Evolutionary conservation across 306 rosid genomes (phyloP), one percentile per base, ranked within the genome.

Genomic region (Macrotyloma uniflorum): DNA sequence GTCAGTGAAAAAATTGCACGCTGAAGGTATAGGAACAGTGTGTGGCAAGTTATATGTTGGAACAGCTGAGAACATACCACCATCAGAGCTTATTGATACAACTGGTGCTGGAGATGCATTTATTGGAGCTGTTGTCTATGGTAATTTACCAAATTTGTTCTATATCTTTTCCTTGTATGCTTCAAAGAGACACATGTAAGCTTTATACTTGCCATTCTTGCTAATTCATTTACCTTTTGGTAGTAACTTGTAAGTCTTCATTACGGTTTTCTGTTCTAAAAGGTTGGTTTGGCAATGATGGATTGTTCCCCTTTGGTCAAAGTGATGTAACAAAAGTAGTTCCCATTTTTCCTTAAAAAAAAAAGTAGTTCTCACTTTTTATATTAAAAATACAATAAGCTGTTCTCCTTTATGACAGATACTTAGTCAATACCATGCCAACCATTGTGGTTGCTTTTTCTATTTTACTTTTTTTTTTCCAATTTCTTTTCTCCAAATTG

Each of bases 61-160:
- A 87, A 90, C 95, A 40, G 87, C 98, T 26, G 95, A 90, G 85
- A 85, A 79, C 78, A 79, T 93, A 33, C 92, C 98, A 0, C 89
- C 84, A 3, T 79, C 89, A 40, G 92, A 91, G 75, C 89, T 93
- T 18, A 28, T 88, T 5, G 97, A 93, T 77, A 89, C 98, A n/a
- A 93, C 98, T 6, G 97, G 98, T 71, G 98, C 97, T 45, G 98
- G 98, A 58, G 98, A 93, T 87, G 88, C 95, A 82, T 93, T 93
- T 67, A 70, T 86, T 36, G 98, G 98, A 78, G 93, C 97, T 65
- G 85, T 91, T 83, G 81, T 93, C 49, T 93, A 91, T 70, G 93
- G 98, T 93, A 83, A 83, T 54, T 61, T 58, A 68, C 22, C 35
- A 1, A 28, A n/a, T 65, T 62, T 49, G 15, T 61, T 70, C 75